Base-by-base conservation (phyloP, 2,329 filamentous ascomycete genomes). In the Phialemoniopsis sp. region DNA sequence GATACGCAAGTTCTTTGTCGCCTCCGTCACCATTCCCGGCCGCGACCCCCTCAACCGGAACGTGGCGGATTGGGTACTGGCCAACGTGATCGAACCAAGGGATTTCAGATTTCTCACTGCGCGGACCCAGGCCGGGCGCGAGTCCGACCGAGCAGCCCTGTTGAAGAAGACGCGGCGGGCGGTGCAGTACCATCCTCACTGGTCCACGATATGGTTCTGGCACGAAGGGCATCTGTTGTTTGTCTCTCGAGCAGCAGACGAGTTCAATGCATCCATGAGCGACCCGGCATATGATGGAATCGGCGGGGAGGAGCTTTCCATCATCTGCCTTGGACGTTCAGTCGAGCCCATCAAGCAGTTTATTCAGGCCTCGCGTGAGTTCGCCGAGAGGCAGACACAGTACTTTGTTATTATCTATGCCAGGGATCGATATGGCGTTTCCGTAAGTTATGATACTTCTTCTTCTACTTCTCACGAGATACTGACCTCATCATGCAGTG, bases 311-410 rank as follows among this genome's bases (percentile, higher is more conserved):
- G 66, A 70, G 33, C 59, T 73, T 29, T 67, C 62, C 1, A 52
- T 76, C 21, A 72, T 67, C 54, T 73, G 69, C 42, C 60, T 76
- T 15, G 71, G 72, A 10, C 66, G 70, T 41, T 76, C 73, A 2
- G 70, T 67, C 1, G 60, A 63, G 2, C 72, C 72, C 0, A 66
- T 75, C 44, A 72, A 66, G 48, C 44, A 39, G 1, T 66, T 71
- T 44, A 63, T 73, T 31, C 61, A 68, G 33, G 56, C 42, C 0
- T 77, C 67, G 39, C 70, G 70, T 8, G 68, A 71, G 21, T 72
- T 64, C 63, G 21, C 21, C 6, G 21, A 26, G 21, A 26, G 21
- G 21, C 21, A 73, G 44, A 61, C 67, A 0, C 66, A 73, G 44
- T 71, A 69, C 44, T 73, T 70, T 15, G 67, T 73, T 45, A 69